phyloP scores from a whole-genome alignment of 768 basidiomycete species.

The Crucibulum laeve region DNA sequence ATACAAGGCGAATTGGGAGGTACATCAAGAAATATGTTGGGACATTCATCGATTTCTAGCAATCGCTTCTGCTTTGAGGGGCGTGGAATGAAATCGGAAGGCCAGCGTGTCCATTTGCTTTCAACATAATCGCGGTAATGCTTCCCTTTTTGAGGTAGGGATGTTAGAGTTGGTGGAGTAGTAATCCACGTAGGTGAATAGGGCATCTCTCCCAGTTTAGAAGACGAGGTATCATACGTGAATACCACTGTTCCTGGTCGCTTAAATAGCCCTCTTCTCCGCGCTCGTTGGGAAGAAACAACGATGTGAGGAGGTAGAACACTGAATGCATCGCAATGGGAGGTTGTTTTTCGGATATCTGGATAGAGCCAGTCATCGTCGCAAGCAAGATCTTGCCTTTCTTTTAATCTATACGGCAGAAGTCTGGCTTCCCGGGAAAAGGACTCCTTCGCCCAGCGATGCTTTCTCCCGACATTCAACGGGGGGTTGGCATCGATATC shows the following conservation, averaged over 20 bases:
- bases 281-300: no score
- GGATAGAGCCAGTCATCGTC: neutral
- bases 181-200: no score
- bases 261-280: no score
- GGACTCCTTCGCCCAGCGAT: neutral
- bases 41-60: neutral
- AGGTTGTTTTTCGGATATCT: neutral
- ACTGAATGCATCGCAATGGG: neutral
- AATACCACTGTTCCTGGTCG: no score
- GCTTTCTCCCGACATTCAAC: neutral
- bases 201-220: no score
- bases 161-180: no score
- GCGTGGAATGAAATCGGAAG: neutral
- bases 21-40: neutral
- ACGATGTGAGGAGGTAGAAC: neutral
- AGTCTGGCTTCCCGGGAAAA: neutral
- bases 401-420: neutral
- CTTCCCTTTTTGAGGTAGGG: no score
- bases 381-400: neutral
- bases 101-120: no score
- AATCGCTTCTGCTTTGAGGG: neutral
- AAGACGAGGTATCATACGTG: no score
- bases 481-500: neutral
- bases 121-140: no score
- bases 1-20: slow-evolving; percentile 1